phyloP scores from a whole-genome alignment of 331 rosid species.

The Acacia pycnantha region DNA sequence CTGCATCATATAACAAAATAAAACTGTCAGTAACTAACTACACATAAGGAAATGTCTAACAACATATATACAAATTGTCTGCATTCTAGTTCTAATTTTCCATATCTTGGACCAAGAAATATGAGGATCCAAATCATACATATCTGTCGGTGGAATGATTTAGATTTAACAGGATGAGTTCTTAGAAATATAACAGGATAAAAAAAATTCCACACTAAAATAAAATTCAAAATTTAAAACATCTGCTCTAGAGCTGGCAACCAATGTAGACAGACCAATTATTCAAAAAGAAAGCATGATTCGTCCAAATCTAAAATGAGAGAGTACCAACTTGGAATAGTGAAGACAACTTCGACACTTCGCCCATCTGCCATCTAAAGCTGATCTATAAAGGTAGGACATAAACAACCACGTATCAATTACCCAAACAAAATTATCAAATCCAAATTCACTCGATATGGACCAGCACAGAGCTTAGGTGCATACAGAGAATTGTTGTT shows the following conservation, averaged over 20 bases:
- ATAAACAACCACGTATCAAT: slow-evolving; percentile 1
- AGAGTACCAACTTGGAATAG: too few species aligned
- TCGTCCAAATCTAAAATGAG: too few species aligned
- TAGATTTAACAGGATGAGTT: too few species aligned
- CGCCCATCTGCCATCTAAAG: too few species aligned
- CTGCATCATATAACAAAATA: slow-evolving; percentile 5
- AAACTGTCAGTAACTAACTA: not conserved
- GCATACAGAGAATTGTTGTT: slow-evolving; percentile 70
- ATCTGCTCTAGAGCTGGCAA: too few species aligned
- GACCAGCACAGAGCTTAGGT: slow-evolving; percentile 4
- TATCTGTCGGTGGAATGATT: not conserved
- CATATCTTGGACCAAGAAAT: not conserved
- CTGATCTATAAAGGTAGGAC: too few species aligned
- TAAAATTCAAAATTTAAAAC: too few species aligned
- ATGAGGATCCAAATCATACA: not conserved
- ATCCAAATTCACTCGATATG: not conserved
- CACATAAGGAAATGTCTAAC: not conserved
- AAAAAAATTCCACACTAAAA: too few species aligned
- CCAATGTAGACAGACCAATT: too few species aligned
- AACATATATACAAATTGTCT: not conserved
- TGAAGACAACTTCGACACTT: too few species aligned
- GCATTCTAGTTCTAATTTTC: not conserved
- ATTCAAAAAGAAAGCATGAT: too few species aligned
- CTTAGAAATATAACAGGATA: too few species aligned
- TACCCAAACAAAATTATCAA: not conserved